These are phyloP conservation scores for Suillus bovinus DNA, from an alignment of 768 basidiomycete species.

Conservation along the genomic window DNA sequence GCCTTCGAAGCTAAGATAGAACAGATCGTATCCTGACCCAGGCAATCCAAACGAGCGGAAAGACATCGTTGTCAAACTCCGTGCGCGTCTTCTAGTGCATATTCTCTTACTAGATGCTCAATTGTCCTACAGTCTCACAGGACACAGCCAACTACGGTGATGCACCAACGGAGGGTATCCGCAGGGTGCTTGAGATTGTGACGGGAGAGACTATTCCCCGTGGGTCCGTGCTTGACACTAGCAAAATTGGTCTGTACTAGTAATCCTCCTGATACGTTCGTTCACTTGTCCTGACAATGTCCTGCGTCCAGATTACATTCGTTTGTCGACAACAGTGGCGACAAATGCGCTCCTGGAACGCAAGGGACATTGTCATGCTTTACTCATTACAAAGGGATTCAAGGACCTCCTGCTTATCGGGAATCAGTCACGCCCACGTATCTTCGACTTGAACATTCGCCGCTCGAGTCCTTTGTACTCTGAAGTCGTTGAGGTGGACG, in stretches of 20 bases:
- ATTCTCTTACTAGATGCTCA: not conserved
- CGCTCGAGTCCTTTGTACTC: constrained; percentile 77
- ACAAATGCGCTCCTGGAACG: constrained; percentile 96
- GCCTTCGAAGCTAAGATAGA: not conserved
- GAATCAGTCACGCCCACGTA: constrained; percentile 91
- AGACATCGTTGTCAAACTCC: constrained; percentile 88
- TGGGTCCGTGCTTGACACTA: constrained; percentile 64
- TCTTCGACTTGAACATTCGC: constrained; percentile 92
- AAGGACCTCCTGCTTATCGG: constrained; percentile 90
- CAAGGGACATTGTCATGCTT: constrained; percentile 88
- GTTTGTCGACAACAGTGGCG: constrained; percentile 91
- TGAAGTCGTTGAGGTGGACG: constrained; percentile 66
- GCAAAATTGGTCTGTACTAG: constrained; percentile 66
- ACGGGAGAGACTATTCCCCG: constrained; percentile 70
- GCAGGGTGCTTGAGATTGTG: constrained; percentile 79
- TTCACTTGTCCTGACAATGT: not conserved
- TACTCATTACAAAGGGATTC: constrained; percentile 91
- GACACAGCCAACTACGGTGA: constrained; percentile 87
- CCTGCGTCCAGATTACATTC: constrained; percentile 70
- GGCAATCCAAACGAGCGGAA: constrained; percentile 58
- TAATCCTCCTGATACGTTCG: not conserved
- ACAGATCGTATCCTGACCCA: constrained; percentile 75
- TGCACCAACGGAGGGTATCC: constrained; percentile 93
- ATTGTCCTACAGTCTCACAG: constrained; percentile 65
- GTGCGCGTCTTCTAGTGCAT: constrained; percentile 40